A percentile compares a stretch with the other conserved stretches of the same genome.
Evolutionary conservation across 805 yeast genomes (phyloP).

Genomic region (Candida krabiensis): DNA sequence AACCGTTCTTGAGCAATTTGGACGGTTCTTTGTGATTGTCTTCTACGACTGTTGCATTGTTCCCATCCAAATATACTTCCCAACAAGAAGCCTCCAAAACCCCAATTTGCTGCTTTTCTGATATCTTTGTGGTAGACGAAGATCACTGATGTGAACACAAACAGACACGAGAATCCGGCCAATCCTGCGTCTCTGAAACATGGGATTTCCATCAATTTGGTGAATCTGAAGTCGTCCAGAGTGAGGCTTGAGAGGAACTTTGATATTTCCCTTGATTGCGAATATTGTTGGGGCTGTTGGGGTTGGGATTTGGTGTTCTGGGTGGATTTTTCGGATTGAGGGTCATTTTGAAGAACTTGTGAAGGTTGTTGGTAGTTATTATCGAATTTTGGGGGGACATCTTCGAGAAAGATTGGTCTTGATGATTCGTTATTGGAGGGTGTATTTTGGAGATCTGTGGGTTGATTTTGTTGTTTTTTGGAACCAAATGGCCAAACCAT

Average conservation of each 20-base stretch:
- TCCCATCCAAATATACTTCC: constrained; percentile 92
- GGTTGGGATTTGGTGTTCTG: no score
- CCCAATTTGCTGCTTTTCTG: constrained; percentile 74
- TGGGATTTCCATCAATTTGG: constrained; percentile 58
- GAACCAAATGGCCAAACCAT: constrained; percentile 28
- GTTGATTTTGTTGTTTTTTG: constrained; percentile 4
- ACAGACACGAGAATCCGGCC: constrained; percentile 71
- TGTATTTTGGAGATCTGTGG: constrained; percentile 5
- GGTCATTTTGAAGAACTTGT: constrained; percentile 19
- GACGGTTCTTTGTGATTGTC: constrained; percentile 64
- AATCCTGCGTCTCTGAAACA: constrained; percentile 80
- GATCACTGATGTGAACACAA: constrained; percentile 66
- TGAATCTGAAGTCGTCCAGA: constrained; percentile 51
- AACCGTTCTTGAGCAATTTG: constrained; percentile 60
- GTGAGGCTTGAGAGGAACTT: constrained; percentile 34
- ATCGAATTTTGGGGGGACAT: constrained; percentile 49
- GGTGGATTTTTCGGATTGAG: no score
- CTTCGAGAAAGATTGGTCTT: constrained; percentile 43
- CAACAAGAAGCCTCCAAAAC: constrained; percentile 70
- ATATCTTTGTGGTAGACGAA: constrained; percentile 66
- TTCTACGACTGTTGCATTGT: constrained; percentile 76
- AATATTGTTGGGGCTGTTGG: constrained; percentile 7
- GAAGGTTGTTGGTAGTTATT: constrained; percentile 7
- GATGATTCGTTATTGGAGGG: constrained; percentile 4
- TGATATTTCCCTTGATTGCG: constrained; percentile 24